These are phyloP conservation scores for Coemansia pectinata DNA, from an alignment of 192 early-diverging fungal genomes.

Conservation along the genomic window DNA sequence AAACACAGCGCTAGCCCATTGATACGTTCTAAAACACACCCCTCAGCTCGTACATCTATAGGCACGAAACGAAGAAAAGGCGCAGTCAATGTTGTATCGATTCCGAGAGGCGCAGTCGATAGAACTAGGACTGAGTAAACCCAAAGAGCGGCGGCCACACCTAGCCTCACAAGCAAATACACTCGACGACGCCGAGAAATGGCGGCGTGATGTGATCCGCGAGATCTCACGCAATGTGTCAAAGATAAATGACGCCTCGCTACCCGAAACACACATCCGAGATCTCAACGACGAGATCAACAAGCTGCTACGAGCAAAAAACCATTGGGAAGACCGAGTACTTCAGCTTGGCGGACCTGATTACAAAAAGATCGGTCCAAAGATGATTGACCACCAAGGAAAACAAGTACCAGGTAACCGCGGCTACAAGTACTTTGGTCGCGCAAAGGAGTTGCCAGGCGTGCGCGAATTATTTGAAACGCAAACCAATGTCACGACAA, in stretches of 20 bases:
- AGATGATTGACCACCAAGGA: conserved; percentile 83
- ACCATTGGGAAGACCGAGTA: conserved; percentile 89
- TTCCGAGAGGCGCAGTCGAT: conserved; percentile 93
- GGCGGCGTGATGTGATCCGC: conserved; percentile 85
- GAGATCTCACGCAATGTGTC: conserved; percentile 88
- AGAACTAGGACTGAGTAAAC: conserved; percentile 69
- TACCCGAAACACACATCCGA: conserved; percentile 90
- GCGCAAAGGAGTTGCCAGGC: conserved; percentile 90
- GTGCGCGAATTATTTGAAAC: conserved; percentile 90
- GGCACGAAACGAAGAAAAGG: conserved; percentile 98
- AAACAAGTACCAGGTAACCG: conserved; percentile 83
- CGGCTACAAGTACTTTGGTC: conserved; percentile 98
- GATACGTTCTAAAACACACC: not conserved
- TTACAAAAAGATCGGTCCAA: conserved; percentile 78
- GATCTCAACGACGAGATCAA: conserved; percentile 98
- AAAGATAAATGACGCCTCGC: conserved; percentile 84
- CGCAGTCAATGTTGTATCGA: conserved; percentile 97
- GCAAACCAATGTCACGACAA: conserved; percentile 42
- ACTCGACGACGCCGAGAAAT: conserved; percentile 83
- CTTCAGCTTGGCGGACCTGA: conserved; percentile 91
- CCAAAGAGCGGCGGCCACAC: conserved; percentile 71
- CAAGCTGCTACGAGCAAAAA: conserved; percentile 86
- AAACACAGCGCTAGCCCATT: not conserved
- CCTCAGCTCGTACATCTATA: not conserved
- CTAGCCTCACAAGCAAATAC: conserved; percentile 69